A percentile compares a stretch with the other conserved stretches of the same genome.
Conservation (phyloP, 164 flowering plant genomes). For the Berberis thunbergii region DNA sequence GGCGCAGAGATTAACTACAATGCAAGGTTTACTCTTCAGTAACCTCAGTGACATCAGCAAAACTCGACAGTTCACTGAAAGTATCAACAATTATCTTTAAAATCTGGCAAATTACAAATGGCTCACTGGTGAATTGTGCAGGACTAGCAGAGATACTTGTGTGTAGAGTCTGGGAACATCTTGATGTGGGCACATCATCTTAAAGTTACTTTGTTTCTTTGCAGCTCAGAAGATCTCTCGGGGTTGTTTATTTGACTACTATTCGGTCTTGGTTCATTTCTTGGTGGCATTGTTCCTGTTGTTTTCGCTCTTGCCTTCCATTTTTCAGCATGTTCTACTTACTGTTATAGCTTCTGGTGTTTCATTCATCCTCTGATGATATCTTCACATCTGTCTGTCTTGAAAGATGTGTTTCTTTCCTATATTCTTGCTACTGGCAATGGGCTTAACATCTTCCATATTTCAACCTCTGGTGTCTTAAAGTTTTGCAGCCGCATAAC, state of each 20-base stretch:
- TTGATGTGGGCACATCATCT: not conserved
- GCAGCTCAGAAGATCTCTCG: constrained; percentile 79
- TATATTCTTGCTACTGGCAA: constrained; percentile 34
- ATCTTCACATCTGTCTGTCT: constrained; percentile 67
- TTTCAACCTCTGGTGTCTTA: constrained; percentile 38
- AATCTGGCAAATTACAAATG: too few species aligned
- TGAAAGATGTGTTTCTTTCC: constrained; percentile 60
- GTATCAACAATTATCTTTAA: too few species aligned
- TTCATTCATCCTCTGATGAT: constrained; percentile 91
- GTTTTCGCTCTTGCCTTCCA: constrained; percentile 62
- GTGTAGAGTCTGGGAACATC: too few species aligned
- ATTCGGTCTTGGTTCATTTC: constrained; percentile 87
- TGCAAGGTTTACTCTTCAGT: too few species aligned
- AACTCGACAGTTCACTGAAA: too few species aligned
- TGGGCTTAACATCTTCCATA: constrained; percentile 43
- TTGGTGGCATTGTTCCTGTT: constrained; percentile 71
- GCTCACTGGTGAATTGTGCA: too few species aligned
- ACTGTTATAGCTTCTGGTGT: constrained; percentile 83
- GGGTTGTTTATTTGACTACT: constrained; percentile 83
- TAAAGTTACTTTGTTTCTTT: not conserved
- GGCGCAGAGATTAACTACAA: too few species aligned
- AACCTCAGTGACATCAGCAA: too few species aligned
- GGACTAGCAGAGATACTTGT: too few species aligned
- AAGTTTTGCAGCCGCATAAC: constrained; percentile 39
- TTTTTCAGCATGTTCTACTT: constrained; percentile 72